Base-by-base conservation (phyloP, 2,329 filamentous ascomycete genomes). In the Sordariomycetes sp. region DNA sequence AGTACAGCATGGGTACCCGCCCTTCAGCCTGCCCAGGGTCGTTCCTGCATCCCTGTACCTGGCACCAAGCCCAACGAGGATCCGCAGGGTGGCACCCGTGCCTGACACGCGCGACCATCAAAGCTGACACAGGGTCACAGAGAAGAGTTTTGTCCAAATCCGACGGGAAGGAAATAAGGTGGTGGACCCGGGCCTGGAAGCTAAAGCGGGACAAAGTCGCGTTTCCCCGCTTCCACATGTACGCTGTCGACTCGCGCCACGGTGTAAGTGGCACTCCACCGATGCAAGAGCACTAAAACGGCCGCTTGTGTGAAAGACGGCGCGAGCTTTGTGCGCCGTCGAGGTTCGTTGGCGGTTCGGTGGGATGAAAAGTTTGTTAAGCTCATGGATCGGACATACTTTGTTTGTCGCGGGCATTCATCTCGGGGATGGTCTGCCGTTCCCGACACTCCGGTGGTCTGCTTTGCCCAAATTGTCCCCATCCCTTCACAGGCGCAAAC, bases 401-500 rank as follows among this genome's bases (percentile, higher is more conserved):
- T 10, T 2, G 36, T 39, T 12, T 13, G 36, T 39, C 36, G 28
- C 28, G 4, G 8, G 28, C 28, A 32, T 32, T 32, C 28, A 3
- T 8, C 8, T 32, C 4, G 28, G 28, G 8, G 8, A 32, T 32
- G 28, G 8, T 32, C 28, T 32, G 28, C 28, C 28, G 28, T 32
- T 32, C 28, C 3, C 3, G 8, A 32, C 28, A 32, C 36, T 45
- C 55, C 51, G 39, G 55, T 48, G 22, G 48, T 22, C 55, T 57
- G 15, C n/a, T 57, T 57, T 57, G 53, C 45, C 55, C 55, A 57
- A 57, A 57, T 52, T 57, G 55, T 28, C 53, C 51, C 36, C 36
- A 39, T 50, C 42, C 48, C 50, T 42, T 52, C 17, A 17, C 17
- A n/a, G 42, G 42, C 42, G 17, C n/a, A 10, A 22, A 12, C 32